Evolutionary conservation across 2,329 filamentous ascomycete genomes (phyloP), one percentile per base, ranked within the genome.

Genomic region (Paecilomyces sp.): DNA sequence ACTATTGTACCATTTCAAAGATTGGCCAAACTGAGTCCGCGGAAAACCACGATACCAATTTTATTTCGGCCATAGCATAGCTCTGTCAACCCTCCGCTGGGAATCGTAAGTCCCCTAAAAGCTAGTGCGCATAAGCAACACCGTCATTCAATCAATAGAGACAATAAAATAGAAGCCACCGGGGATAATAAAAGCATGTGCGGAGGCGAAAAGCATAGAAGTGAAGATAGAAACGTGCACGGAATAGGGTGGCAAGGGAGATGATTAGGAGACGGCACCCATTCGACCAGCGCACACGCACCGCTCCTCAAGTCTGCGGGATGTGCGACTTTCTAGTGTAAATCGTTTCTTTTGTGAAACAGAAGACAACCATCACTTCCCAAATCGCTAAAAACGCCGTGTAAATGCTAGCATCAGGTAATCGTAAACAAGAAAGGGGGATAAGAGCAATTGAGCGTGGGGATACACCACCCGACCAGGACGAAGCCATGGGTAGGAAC

Each of bases 341-440:
- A 68, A 65, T 12, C 58, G 54, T 36, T 33, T 52, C 59, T 66
- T 65, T 64, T 65, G 57, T 52, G 60, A 66, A 61, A 66, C 65
- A 64, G 47, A 41, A 30, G 50, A 57, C 57, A 63, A 67, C 66
- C 63, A 63, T 60, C 67, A 70, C 62, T 62, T 41, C 60, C 66
- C 68, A 64, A 71, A 68, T 76, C 75, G 75, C 75, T 77, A 76
- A 47, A 59, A 77, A 77, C 75, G 73, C 75, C 75, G 62, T 71
- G 72, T 65, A 75, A 69, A 77, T 77, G 74, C 74, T 73, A 72
- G 69, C 72, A 73, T 74, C 61, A 72, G 64, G 64, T 64, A 70
- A 72, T 74, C 72, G 69, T 74, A 65, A 73, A 65, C 66, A 62
- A 61, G 60, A 18, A 41, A 22, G 41, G 36, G 61, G 61, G 62